Evolutionary conservation across 345 rosid genomes (phyloP), one percentile per base, ranked within the genome.

Genomic region (Salix suchowensis): DNA sequence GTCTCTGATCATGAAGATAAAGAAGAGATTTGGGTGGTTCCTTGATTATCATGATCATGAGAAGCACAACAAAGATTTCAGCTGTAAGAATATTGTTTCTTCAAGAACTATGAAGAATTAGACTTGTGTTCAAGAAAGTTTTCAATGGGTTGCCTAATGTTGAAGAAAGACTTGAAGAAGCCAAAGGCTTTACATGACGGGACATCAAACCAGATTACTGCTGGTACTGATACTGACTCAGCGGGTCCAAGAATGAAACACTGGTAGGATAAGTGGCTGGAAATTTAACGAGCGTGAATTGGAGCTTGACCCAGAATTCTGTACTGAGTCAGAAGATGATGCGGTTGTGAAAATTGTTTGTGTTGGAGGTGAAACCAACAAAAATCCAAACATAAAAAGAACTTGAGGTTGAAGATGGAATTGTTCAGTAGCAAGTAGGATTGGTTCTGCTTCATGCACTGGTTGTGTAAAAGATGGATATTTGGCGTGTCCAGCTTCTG

Each of bases 181-280:
- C 77, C 74, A 84, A 84, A 82, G 77, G 40, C 37, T 60, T 16
- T 78, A 5, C 24, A 28, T 74, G 24, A 55, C 3, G 70, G 75
- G 4, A 16, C 40, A 50, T 36, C 21, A 46, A 28, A 23, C n/a
- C 70, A 71, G 67, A 65, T 48, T 7, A 82, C 23, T 48, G 70
- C 68, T 52, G 80, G 65, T 23, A 65, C 7, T 37, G 81, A 44
- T 12, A 58, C 66, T 58, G 67, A 52, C 23, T 6, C 36, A 5
- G 75, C 11, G 39, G 70, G 36, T 48, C 48, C 71, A 21, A 64
- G 44, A 18, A 86, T 72, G 70, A 90, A 90, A 85, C 84, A 85
- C 81, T 19, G 88, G 97, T 66, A 93, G 97, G 80, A 91, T 93
- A 54, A 91, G 97, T 55, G 97, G 97, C 19, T 93, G 97, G 98